phyloP scores from a whole-genome alignment of 2,329 filamentous ascomycete genomes.

The Neoscytalidium dimidiatum region DNA sequence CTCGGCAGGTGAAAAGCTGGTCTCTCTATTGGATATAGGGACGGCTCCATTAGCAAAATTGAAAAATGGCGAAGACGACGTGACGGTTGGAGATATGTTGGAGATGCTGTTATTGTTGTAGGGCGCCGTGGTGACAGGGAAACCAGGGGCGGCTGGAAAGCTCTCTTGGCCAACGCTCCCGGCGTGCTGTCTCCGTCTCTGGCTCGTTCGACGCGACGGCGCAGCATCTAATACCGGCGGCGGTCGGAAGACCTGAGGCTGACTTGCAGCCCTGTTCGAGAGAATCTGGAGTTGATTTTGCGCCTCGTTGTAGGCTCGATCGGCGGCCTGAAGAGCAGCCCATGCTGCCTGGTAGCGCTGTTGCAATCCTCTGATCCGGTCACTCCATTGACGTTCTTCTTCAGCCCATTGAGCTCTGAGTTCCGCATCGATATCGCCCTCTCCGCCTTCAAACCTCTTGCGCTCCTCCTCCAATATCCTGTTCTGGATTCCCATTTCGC shows the following conservation, averaged over 20 bases:
- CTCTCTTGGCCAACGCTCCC: conserved; percentile 28
- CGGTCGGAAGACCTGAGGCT: conserved; percentile 33
- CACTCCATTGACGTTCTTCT: conserved; percentile 59
- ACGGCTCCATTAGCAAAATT: conserved; percentile 63
- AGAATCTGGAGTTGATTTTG: conserved; percentile 44
- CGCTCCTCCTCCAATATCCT: conserved; percentile 73
- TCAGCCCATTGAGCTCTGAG: conserved; percentile 43
- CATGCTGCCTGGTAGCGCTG: conserved; percentile 44
- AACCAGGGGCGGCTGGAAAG: conserved; percentile 41
- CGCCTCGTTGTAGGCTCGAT: conserved; percentile 41
- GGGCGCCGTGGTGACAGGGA: conserved; percentile 31
- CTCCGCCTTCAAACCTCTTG: conserved; percentile 53
- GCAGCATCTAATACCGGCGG: conserved; percentile 30
- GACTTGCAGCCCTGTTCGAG: conserved; percentile 40
- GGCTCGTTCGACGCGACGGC: conserved; percentile 42
- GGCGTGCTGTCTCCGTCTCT: conserved; percentile 36
- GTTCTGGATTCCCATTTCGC: conserved; percentile 69
- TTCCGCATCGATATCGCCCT: conserved; percentile 43
- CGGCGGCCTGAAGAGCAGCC: conserved; percentile 36
- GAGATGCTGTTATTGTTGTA: conserved; percentile 48
- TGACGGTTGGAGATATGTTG: conserved; percentile 56
- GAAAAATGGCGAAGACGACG: conserved; percentile 52
- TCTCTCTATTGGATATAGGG: conserved; percentile 28
- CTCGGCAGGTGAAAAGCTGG: conserved; percentile 56
- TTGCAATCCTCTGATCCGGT: conserved; percentile 57